Base-by-base conservation (phyloP, 1,284 basidiomycete genomes). In the Cryptococcus hybrid region DNA sequence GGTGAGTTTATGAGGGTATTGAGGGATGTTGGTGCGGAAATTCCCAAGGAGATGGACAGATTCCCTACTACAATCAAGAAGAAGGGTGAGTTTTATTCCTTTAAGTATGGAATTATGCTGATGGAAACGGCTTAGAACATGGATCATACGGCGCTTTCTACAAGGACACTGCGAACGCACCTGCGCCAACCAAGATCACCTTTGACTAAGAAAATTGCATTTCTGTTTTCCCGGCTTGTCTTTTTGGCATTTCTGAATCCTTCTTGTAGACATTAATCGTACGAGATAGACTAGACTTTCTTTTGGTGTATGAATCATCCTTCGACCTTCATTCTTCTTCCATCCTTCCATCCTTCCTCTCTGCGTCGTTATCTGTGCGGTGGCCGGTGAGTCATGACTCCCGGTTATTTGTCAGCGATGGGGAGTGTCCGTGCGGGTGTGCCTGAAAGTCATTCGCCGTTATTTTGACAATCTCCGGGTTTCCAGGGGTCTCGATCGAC, bases 31-130 rank as follows among this genome's bases (percentile, higher is more conserved):
- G 90, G 89, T 24, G 92, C 81, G 47, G 77, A 79, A 60, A 68
- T 80, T n/a, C 86, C 87, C 50, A 86, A 89, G 69, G 87, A 81
- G 30, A 82, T 97, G 79, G 85, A 87, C 69, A 88, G 88, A 73
- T 98, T 98, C 83, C 92, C 94, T 39, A 91, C 92, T 83, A 90
- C 92, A 51, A 94, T 98, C 80, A 96, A 96, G 82, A 97, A 97
- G 83, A 94, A 89, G 83, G 86, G 88, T 70, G 57, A 65, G 73
- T 68, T 30, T 24, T 24, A 24, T 24, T 24, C 24, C 24, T 24
- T n/a, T 30, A 3, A 6, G n/a, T 15, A 1, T 18, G 15, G 13
- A n/a, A 43, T 40, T n/a, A 37, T 5, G 30, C 44, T 52, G 38
- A 45, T 37, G 46, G 8, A 24, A 34, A 40, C 43, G 11, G 18